These are phyloP conservation scores for Pichia ethanolica DNA, from an alignment of 805 yeast genomes.

Conservation along the genomic window DNA sequence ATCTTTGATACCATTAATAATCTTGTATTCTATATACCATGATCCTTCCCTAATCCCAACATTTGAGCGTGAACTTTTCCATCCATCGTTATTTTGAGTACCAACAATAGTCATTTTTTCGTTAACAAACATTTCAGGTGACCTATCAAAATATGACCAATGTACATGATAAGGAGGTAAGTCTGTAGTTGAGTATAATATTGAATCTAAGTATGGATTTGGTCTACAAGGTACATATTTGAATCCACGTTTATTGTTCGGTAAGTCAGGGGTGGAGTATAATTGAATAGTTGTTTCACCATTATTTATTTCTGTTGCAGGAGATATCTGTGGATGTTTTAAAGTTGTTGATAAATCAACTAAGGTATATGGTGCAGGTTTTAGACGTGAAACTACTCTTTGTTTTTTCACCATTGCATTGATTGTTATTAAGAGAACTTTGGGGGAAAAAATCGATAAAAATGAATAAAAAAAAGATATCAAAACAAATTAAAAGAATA, in stretches of 20 bases:
- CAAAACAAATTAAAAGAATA: too few relatives aligned
- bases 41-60: slow-evolving; percentile 70
- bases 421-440: too few relatives aligned
- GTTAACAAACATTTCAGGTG: slow-evolving; percentile 45
- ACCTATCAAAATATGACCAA: slow-evolving; percentile 60
- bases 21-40: slow-evolving; percentile 72
- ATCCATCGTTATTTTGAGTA: slow-evolving; percentile 49
- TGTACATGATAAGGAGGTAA: slow-evolving; percentile 56
- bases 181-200: slow-evolving; percentile 67
- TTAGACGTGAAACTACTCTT: slow-evolving; percentile 25
- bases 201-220: slow-evolving; percentile 47
- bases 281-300: slow-evolving; percentile 20
- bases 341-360: slow-evolving; percentile 21
- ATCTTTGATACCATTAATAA: slow-evolving; percentile 28
- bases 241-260: slow-evolving; percentile 72
- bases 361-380: slow-evolving; percentile 28
- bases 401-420: slow-evolving; percentile 6
- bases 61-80: slow-evolving; percentile 73
- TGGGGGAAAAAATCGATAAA: too few relatives aligned
- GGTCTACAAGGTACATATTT: slow-evolving; percentile 76
- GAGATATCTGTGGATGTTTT: slow-evolving; percentile 16
- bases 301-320: slow-evolving; percentile 8
- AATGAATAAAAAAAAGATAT: too few relatives aligned
- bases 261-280: slow-evolving; percentile 62
- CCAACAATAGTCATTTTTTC: slow-evolving; percentile 40